phyloP scores from a whole-genome alignment of 116 monocot species.

The Thalassia testudinum region DNA sequence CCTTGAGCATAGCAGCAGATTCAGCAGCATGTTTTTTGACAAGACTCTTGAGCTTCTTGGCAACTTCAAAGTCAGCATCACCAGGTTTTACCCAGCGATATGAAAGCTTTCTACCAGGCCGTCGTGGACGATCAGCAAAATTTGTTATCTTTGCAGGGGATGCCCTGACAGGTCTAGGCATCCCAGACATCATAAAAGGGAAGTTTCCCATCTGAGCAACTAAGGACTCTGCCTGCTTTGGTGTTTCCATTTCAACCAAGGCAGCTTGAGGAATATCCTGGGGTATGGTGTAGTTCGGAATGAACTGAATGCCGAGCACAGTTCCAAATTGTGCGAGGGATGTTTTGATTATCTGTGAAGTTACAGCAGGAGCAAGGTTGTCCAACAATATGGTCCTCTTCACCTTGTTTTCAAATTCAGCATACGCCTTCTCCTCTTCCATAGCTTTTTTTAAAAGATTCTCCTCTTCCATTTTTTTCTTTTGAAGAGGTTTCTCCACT shows the following conservation, averaged over 20 bases:
- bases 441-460: too few species aligned
- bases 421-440: constrained; percentile 28
- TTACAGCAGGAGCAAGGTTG: constrained; percentile 56
- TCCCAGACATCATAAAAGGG: constrained; percentile 78
- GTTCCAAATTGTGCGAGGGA: constrained; percentile 60
- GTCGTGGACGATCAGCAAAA: constrained; percentile 58
- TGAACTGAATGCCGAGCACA: constrained; percentile 36
- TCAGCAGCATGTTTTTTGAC: constrained; percentile 37
- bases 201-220: constrained; percentile 23
- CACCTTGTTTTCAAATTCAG: constrained; percentile 63
- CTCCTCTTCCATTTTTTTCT: too few species aligned
- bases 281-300: constrained; percentile 43
- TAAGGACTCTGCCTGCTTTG: constrained; percentile 25
- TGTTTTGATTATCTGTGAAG: constrained; percentile 30
- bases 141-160: constrained; percentile 40
- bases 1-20: constrained; percentile 45
- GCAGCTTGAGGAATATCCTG: constrained; percentile 47
- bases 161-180: constrained; percentile 66
- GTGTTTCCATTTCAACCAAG: constrained; percentile 67
- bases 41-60: constrained; percentile 31
- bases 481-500: too few species aligned
- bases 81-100: constrained; percentile 34
- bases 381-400: constrained; percentile 62
- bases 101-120: constrained; percentile 39
- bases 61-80: constrained; percentile 32